Conservation (phyloP, 1,284 basidiomycete species). For the Boletellus deceptivus region DNA sequence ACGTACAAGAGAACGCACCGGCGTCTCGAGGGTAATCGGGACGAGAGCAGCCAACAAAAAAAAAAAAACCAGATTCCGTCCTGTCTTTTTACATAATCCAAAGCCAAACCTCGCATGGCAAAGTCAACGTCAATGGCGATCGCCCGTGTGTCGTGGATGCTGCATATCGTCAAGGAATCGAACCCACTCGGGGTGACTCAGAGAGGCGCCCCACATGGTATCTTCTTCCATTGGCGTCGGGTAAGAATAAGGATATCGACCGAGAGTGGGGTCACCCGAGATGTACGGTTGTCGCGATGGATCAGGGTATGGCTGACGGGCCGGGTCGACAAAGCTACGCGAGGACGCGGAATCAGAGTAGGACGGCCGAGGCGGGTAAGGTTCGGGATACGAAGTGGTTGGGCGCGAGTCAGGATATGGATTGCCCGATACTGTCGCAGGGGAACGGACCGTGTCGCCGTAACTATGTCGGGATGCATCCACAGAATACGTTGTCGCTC, state of each 20-base stretch:
- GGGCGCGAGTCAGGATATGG: conserved; percentile 30
- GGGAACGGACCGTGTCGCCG: conserved; percentile 20
- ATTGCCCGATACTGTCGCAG: conserved; percentile 21
- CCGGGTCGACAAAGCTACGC: conserved; percentile 25
- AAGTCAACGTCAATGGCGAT: conserved; percentile 26
- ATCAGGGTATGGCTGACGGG: conserved; percentile 29
- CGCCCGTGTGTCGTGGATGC: conserved; percentile 35
- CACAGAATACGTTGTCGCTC: conserved; percentile 17
- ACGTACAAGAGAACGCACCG: conserved; percentile 24
- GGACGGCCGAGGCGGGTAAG: conserved; percentile 23
- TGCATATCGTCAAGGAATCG: conserved; percentile 48
- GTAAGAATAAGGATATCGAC: conserved; percentile 35
- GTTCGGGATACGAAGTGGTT: conserved; percentile 22
- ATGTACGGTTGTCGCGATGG: conserved; percentile 30
- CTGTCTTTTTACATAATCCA: conserved; percentile 31
- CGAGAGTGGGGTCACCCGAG: conserved; percentile 23
- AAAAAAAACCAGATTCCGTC: conserved; percentile 29
- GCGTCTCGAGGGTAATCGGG: conserved; percentile 17
- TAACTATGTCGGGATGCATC: conserved; percentile 27
- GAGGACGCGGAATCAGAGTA: conserved; percentile 27
- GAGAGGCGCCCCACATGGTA: conserved; percentile 58
- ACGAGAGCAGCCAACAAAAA: conserved; percentile 16
- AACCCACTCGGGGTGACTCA: conserved; percentile 57
- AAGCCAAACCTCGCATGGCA: conserved; percentile 11
- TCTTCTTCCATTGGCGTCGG: conserved; percentile 43